Percentiles rank a stretch among this genome's conserved stretches.
phyloP scores from a whole-genome alignment of 2,329 filamentous ascomycete genomes.

The Drechslera avenae region DNA sequence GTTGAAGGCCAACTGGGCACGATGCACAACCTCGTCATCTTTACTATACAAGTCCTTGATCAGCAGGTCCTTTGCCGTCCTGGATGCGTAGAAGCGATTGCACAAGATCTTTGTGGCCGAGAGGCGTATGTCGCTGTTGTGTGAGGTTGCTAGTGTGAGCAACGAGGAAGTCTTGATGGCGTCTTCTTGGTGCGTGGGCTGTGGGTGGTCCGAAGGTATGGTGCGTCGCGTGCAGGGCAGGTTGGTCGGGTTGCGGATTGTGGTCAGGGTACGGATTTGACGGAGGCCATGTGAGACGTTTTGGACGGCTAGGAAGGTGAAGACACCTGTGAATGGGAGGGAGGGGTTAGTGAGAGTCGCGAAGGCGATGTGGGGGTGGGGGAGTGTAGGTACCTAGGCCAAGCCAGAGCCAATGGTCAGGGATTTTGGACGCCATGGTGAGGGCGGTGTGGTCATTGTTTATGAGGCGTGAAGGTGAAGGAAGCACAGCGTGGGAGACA shows the following conservation, averaged over 20 bases:
- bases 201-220: slow-evolving; percentile 59
- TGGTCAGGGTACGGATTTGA: slow-evolving; percentile 66
- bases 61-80: slow-evolving; percentile 23
- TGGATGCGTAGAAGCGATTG: slow-evolving; percentile 39
- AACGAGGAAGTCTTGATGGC: slow-evolving; percentile 51
- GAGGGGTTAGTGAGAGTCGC: slow-evolving; percentile 45
- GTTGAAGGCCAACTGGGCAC: slow-evolving; percentile 34
- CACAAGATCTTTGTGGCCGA: slow-evolving; percentile 47
- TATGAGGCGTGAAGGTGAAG: slow-evolving; percentile 1
- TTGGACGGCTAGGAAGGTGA: slow-evolving; percentile 63
- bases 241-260: slow-evolving; percentile 65
- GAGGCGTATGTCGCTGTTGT: slow-evolving; percentile 52
- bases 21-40: slow-evolving; percentile 22
- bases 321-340: slow-evolving; percentile 51
- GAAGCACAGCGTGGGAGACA: not conserved
- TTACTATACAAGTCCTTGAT: slow-evolving; percentile 33
- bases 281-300: slow-evolving; percentile 64
- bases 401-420: slow-evolving; percentile 56
- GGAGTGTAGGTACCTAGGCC: slow-evolving; percentile 45
- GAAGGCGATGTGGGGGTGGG: slow-evolving; percentile 52
- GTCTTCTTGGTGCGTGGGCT: slow-evolving; percentile 69
- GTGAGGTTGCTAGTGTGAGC: slow-evolving; percentile 46
- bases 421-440: slow-evolving; percentile 45
- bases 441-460: slow-evolving; percentile 19
- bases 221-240: slow-evolving; percentile 53